phyloP scores from a whole-genome alignment of 2,329 filamentous ascomycete genomes.

The Kalmusia sp. region DNA sequence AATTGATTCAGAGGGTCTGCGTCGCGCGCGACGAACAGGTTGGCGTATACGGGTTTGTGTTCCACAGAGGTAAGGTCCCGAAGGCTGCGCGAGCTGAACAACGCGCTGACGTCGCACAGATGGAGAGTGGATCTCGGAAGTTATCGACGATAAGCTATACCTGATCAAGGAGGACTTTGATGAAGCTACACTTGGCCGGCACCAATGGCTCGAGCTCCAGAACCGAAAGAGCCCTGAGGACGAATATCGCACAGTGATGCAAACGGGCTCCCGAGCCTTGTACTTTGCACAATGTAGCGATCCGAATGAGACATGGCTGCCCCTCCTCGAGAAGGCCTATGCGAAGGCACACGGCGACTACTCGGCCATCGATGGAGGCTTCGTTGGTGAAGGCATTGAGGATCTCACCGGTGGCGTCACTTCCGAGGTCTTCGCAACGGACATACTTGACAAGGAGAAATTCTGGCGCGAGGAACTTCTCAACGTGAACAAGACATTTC shows the following conservation, averaged over 20 bases:
- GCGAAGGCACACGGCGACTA: conserved; percentile 87
- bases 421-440: conserved; percentile 70
- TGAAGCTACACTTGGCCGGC: conserved; percentile 73
- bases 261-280: conserved; percentile 77
- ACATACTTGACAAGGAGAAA: conserved; percentile 78
- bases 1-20: conserved; percentile 75
- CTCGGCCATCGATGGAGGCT: conserved; percentile 75
- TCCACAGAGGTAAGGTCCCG: conserved; percentile 65
- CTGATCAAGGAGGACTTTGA: conserved; percentile 84
- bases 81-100: conserved; percentile 7
- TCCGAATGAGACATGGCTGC: conserved; percentile 83
- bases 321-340: conserved; percentile 81
- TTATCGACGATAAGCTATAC: conserved; percentile 90
- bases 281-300: conserved; percentile 80
- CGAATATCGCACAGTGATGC: conserved; percentile 71
- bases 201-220: conserved; percentile 73
- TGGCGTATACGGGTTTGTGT: conserved; percentile 86
- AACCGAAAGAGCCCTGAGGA: conserved; percentile 76
- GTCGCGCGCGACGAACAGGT: conserved; percentile 75
- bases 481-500: conserved; percentile 80
- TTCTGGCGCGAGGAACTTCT: conserved; percentile 86
- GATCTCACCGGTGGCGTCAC: conserved; percentile 73
- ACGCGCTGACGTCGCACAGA: conserved; percentile 56
- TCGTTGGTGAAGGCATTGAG: conserved; percentile 68
- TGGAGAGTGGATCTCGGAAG: conserved; percentile 90